phyloP scores from a whole-genome alignment of 805 yeast species.

The Priceomyces castillae region DNA sequence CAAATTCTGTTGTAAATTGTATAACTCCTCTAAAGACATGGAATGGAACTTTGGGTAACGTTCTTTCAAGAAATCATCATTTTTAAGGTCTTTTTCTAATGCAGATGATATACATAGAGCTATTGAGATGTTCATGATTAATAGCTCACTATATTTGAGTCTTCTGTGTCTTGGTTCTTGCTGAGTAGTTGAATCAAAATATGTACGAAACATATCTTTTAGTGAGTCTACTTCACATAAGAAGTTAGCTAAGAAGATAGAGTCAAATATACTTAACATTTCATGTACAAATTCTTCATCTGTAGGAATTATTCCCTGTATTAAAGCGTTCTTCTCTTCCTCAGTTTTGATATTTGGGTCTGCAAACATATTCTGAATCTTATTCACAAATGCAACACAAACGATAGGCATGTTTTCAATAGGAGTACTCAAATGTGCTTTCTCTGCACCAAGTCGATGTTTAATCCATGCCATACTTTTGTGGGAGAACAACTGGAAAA shows the following conservation, averaged over 20 bases:
- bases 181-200: conserved; percentile 16
- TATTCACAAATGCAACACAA: conserved; percentile 16
- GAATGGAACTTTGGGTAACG: conserved; percentile 6
- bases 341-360: conserved; percentile 28
- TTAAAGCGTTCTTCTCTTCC: conserved; percentile 11
- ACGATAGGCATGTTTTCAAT: conserved; percentile 28
- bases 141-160: conserved; percentile 27
- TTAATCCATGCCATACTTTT: conserved; percentile 34
- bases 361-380: conserved; percentile 24
- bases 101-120: conserved; percentile 4
- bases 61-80: not conserved
- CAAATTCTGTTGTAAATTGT: conserved; percentile 17
- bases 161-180: conserved; percentile 5
- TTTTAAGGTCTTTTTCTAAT: not conserved
- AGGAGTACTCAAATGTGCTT: conserved; percentile 20
- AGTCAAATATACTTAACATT: conserved; percentile 25
- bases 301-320: conserved; percentile 24
- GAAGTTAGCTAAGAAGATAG: conserved; percentile 19
- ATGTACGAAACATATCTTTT: conserved; percentile 21
- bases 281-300: conserved; percentile 22
- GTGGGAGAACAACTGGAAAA: conserved; percentile 32
- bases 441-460: conserved; percentile 21
- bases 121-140: conserved; percentile 28
- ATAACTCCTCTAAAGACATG: conserved; percentile 14
- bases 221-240: conserved; percentile 18